Evolutionary conservation across 768 basidiomycete species (phyloP).

Genomic region (Atractiella rhizophila): DNA sequence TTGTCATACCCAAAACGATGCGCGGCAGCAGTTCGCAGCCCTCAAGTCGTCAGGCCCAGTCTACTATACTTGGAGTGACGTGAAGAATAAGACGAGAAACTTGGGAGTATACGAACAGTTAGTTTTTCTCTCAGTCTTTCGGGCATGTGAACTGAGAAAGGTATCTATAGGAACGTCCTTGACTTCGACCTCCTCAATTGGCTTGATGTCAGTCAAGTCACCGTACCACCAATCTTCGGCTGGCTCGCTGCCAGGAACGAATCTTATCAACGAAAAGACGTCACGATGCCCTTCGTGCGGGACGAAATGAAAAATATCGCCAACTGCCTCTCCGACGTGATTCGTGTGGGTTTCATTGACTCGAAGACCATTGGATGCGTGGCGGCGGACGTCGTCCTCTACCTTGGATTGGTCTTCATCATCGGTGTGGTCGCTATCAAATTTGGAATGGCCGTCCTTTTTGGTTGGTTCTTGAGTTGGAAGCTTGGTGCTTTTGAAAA

Average conservation of each 20-base stretch:
- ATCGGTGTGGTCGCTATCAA: conserved; percentile 86
- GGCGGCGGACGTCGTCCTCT: conserved; percentile 79
- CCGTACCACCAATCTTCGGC: conserved; percentile 61
- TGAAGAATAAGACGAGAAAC: conserved; percentile 42
- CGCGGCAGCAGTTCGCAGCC: conserved; percentile 30
- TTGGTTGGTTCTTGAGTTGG: conserved; percentile 96
- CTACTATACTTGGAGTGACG: conserved; percentile 77
- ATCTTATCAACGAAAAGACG: conserved; percentile 54
- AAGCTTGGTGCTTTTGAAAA: conserved; percentile 73
- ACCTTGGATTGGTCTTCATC: conserved; percentile 85
- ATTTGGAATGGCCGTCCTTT: conserved; percentile 87
- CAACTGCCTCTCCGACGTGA: conserved; percentile 59
- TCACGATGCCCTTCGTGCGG: conserved; percentile 63
- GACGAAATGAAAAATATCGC: conserved; percentile 41
- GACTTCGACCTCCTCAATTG: conserved; percentile 63
- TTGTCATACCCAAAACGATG: conserved; percentile 42
- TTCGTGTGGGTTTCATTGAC: conserved; percentile 80
- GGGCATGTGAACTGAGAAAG: not conserved
- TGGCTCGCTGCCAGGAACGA: conserved; percentile 41
- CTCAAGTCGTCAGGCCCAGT: conserved; percentile 44
- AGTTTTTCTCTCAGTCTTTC: conserved; percentile 21
- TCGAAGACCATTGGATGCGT: conserved; percentile 85
- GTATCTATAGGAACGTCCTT: conserved; percentile 41
- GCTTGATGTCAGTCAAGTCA: conserved; percentile 56
- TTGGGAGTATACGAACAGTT: conserved; percentile 85